phyloP scores from a whole-genome alignment of 2,329 filamentous ascomycete species.

The Alternaria panax region DNA sequence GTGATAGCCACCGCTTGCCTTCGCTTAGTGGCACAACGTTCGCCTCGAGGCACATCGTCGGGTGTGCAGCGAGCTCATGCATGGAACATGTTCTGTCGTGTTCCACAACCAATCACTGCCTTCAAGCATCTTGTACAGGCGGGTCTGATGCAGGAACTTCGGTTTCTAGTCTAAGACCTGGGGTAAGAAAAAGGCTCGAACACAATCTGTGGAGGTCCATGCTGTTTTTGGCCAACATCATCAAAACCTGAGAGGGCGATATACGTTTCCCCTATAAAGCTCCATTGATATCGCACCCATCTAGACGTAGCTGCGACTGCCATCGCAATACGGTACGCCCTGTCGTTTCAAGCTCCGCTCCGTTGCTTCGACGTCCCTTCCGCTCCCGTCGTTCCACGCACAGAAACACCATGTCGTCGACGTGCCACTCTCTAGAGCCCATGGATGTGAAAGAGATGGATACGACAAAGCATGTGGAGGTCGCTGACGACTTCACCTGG shows the following conservation, averaged over 20 bases:
- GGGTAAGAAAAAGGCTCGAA: slow-evolving; percentile 29
- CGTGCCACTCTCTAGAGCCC: slow-evolving; percentile 30
- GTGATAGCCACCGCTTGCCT: not conserved
- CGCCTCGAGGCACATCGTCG: slow-evolving; percentile 30
- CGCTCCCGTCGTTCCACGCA: not conserved
- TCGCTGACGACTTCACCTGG: slow-evolving; percentile 56
- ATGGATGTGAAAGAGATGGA: slow-evolving; percentile 42
- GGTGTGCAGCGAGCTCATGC: slow-evolving; percentile 4
- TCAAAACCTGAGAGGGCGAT: slow-evolving; percentile 18
- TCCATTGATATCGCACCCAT: slow-evolving; percentile 12
- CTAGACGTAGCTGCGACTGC: not conserved
- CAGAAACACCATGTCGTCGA: slow-evolving; percentile 31
- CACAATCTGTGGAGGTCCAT: slow-evolving; percentile 33
- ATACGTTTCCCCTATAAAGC: slow-evolving; percentile 35
- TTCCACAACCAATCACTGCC: slow-evolving; percentile 22
- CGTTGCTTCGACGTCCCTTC: not conserved
- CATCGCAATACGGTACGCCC: not conserved
- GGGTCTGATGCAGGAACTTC: slow-evolving; percentile 11
- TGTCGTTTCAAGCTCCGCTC: not conserved
- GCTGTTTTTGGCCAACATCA: slow-evolving; percentile 21
- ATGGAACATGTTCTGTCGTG: slow-evolving; percentile 2
- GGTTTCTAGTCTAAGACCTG: slow-evolving; percentile 25
- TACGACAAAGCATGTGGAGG: slow-evolving; percentile 53
- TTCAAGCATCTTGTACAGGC: slow-evolving; percentile 15
- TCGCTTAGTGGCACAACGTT: slow-evolving; percentile 26